Evolutionary conservation across 345 rosid genomes (phyloP).

Genomic region (Linum tenue): DNA sequence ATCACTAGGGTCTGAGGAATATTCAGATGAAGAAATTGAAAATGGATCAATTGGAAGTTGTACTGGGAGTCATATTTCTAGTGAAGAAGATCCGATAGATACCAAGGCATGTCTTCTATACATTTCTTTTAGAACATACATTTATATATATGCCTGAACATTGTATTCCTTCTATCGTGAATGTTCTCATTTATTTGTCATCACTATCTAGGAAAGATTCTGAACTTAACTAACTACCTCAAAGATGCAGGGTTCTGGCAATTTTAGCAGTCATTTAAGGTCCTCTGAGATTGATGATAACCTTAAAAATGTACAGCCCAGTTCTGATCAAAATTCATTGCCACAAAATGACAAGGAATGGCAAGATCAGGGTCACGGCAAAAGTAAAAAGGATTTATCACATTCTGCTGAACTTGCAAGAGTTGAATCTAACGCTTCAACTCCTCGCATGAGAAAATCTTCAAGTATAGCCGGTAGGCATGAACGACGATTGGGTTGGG

Average conservation of each 20-base stretch:
- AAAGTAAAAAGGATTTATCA: slow-evolving; percentile 15
- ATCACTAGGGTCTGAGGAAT: slow-evolving; percentile 40
- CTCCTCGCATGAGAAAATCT: slow-evolving; percentile 31
- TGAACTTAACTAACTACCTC: slow-evolving; percentile 8
- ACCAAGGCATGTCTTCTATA: slow-evolving; percentile 35
- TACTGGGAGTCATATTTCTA: slow-evolving; percentile 36
- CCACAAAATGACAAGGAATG: slow-evolving; percentile 19
- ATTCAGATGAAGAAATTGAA: slow-evolving; percentile 46
- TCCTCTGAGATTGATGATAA: slow-evolving; percentile 27
- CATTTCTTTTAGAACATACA: background rate
- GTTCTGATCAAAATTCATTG: slow-evolving; percentile 23
- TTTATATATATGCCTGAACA: no score
- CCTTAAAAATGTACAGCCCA: slow-evolving; percentile 24
- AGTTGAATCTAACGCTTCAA: slow-evolving; percentile 22
- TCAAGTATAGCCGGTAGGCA: slow-evolving; percentile 32
- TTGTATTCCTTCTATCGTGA: background rate
- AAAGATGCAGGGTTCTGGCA: slow-evolving; percentile 40
- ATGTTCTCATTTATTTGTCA: no score
- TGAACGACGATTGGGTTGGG: slow-evolving; percentile 35
- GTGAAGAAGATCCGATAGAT: slow-evolving; percentile 29
- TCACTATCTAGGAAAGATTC: background rate
- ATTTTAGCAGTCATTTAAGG: slow-evolving; percentile 26
- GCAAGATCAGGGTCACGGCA: slow-evolving; percentile 20
- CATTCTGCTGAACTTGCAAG: slow-evolving; percentile 23
- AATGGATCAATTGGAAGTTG: slow-evolving; percentile 40